Conservation (phyloP, 2,329 filamentous ascomycete species). For the Aureobasidium subglaciale region DNA sequence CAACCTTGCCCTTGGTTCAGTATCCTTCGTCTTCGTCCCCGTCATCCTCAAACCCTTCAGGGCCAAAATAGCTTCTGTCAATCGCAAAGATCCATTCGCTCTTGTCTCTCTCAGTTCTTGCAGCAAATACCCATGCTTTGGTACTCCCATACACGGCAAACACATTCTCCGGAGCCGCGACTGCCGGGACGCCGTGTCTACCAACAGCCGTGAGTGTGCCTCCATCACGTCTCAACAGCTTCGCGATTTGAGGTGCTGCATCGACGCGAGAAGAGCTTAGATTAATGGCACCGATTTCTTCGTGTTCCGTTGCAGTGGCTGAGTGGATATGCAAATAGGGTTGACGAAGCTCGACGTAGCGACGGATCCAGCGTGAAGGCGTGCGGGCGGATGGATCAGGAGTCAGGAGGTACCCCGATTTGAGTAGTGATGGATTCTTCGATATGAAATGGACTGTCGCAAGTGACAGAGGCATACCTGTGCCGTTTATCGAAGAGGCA, state of each 20-base stretch:
- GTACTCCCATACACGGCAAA: slow-evolving; percentile 92
- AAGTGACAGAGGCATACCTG: slow-evolving; percentile 54
- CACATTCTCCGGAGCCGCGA: slow-evolving; percentile 39
- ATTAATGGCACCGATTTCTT: slow-evolving; percentile 78
- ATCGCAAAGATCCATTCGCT: slow-evolving; percentile 95
- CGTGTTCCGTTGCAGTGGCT: slow-evolving; percentile 61
- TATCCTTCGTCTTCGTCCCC: slow-evolving; percentile 1
- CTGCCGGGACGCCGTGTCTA: neutral
- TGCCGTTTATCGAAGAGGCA: slow-evolving; percentile 32
- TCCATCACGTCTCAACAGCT: slow-evolving; percentile 52
- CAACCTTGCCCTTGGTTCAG: neutral
- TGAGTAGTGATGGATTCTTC: slow-evolving; percentile 67
- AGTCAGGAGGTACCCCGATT: slow-evolving; percentile 80
- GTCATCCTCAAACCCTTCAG: neutral
- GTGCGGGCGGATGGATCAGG: slow-evolving; percentile 68
- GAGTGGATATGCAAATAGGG: slow-evolving; percentile 91
- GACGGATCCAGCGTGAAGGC: slow-evolving; percentile 71
- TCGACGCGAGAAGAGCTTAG: slow-evolving; percentile 86
- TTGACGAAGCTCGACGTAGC: slow-evolving; percentile 84
- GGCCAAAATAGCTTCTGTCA: slow-evolving; percentile 65
- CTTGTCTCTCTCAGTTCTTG: slow-evolving; percentile 82
- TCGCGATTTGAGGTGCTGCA: slow-evolving; percentile 79
- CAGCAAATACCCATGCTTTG: slow-evolving; percentile 92
- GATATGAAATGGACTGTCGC: slow-evolving; percentile 69
- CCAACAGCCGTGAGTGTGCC: neutral